phyloP scores from a whole-genome alignment of 306 rosid genomes.

The Lathyrus sativus region DNA sequence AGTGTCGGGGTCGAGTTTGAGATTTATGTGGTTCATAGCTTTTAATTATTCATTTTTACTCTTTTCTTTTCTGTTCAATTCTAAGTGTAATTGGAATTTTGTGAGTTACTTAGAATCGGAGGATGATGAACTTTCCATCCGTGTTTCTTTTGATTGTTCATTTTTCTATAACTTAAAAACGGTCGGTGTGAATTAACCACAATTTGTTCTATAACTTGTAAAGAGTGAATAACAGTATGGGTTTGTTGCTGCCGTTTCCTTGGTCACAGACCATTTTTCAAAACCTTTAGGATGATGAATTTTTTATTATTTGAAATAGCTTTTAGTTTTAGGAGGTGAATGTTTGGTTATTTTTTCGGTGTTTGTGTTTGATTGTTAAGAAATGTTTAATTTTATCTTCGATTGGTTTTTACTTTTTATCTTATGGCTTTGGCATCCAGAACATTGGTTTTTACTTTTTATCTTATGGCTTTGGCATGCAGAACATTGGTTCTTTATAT shows the following conservation, averaged over 20 bases:
- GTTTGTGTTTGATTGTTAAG: conserved; percentile 1
- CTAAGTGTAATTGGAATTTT: neutral
- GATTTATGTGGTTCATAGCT: too few species aligned
- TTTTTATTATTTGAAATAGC: conserved; percentile 23
- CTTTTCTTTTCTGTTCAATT: neutral
- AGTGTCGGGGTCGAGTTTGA: too few species aligned
- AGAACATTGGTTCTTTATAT: conserved; percentile 32
- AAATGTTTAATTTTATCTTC: conserved; percentile 9
- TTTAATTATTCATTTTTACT: neutral
- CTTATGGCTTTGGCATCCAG: conserved; percentile 20
- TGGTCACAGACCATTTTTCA: too few species aligned
- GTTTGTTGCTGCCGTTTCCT: too few species aligned
- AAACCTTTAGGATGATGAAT: conserved; percentile 26
- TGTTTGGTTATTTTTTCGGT: neutral
- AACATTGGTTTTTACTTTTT: conserved; percentile 5
- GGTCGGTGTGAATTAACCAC: too few species aligned
- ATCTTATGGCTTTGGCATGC: conserved; percentile 6
- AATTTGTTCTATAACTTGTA: too few species aligned
- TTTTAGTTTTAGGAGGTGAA: conserved; percentile 11
- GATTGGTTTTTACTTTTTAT: neutral
- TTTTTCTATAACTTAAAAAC: too few species aligned
- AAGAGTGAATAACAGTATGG: too few species aligned
- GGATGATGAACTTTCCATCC: too few species aligned
- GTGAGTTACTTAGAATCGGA: neutral
- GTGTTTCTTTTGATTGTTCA: too few species aligned